Percentiles rank a stretch among this genome's conserved stretches.
Evolutionary conservation across 2,329 filamentous ascomycete genomes (phyloP).

Genomic region (Trichophaea hybrida): DNA sequence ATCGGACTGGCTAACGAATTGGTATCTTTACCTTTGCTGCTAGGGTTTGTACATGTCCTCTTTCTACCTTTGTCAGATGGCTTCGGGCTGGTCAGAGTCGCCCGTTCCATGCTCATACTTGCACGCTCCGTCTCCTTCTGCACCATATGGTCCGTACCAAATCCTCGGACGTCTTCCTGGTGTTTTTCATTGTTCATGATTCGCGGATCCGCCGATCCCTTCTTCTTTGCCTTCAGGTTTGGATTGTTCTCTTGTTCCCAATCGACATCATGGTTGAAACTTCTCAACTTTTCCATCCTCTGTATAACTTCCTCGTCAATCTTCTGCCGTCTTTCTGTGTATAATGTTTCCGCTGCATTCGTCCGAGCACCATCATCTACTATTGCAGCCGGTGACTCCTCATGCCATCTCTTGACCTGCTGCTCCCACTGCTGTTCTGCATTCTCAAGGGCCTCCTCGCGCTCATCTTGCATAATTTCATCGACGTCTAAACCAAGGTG

Average conservation of each 20-base stretch:
- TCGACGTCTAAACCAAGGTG: constrained; percentile 94
- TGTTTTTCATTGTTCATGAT: constrained; percentile 50
- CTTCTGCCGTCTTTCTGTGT: constrained; percentile 16
- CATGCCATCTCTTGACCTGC: constrained; percentile 27
- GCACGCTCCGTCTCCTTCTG: neutral
- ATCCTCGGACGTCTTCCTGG: constrained; percentile 61
- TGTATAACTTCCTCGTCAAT: constrained; percentile 43
- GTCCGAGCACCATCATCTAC: constrained; percentile 7
- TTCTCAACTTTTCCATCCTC: constrained; percentile 43
- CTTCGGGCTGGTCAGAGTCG: neutral
- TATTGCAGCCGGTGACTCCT: neutral
- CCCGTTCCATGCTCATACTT: neutral
- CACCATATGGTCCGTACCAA: constrained; percentile 63
- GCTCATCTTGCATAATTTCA: constrained; percentile 67
- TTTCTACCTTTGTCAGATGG: neutral
- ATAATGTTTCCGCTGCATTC: constrained; percentile 2
- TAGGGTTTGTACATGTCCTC: neutral
- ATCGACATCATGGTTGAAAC: constrained; percentile 63
- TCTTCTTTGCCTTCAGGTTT: constrained; percentile 41
- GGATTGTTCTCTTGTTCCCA: constrained; percentile 46
- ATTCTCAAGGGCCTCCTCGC: constrained; percentile 49
- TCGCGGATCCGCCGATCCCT: constrained; percentile 42
- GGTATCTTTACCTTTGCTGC: constrained; percentile 8
- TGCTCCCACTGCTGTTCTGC: constrained; percentile 44
- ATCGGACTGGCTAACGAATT: neutral